A percentile compares a stretch with the other conserved stretches of the same genome.
Conservation (phyloP, 2,329 filamentous ascomycete genomes). For the Sporothrix mexicana region DNA sequence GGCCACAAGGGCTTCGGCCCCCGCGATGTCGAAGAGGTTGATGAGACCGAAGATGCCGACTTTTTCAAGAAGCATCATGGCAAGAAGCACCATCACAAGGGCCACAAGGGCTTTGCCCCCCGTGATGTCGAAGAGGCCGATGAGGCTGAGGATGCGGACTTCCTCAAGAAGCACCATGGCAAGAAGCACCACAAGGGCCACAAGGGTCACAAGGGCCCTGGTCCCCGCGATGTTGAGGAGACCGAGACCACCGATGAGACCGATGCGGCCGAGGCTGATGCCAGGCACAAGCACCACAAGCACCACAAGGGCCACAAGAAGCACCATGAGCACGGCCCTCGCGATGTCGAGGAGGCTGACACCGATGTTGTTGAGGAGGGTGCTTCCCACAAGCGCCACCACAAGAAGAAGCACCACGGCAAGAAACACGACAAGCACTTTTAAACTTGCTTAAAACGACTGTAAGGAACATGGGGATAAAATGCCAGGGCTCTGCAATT, state of each 20-base stretch:
- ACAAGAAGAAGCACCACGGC: constrained; percentile 4
- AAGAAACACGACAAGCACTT: constrained; percentile 9
- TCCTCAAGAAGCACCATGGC: neutral
- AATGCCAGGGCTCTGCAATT: too few relatives aligned
- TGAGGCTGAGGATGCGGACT: neutral
- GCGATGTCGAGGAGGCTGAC: neutral
- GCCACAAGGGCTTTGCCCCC: neutral
- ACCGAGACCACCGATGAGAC: neutral
- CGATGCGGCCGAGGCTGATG: neutral
- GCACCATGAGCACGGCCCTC: neutral
- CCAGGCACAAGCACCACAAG: neutral
- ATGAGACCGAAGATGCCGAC: neutral
- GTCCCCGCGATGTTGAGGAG: constrained; percentile 5
- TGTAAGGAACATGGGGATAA: too few relatives aligned
- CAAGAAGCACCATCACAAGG: constrained; percentile 27
- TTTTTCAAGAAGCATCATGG: constrained; percentile 19
- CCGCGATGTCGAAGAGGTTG: neutral
- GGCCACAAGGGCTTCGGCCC: constrained; percentile 7
- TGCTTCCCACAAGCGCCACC: constrained; percentile 8
- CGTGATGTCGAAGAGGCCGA: constrained; percentile 14
- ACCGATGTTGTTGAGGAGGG: constrained; percentile 15
- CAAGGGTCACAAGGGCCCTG: constrained; percentile 7
- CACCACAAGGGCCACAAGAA: constrained; percentile 18
- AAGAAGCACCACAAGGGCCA: neutral
- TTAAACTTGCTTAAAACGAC: neutral